Conservation (phyloP, 2,329 filamentous ascomycete species). For the Penicillium sp. region DNA sequence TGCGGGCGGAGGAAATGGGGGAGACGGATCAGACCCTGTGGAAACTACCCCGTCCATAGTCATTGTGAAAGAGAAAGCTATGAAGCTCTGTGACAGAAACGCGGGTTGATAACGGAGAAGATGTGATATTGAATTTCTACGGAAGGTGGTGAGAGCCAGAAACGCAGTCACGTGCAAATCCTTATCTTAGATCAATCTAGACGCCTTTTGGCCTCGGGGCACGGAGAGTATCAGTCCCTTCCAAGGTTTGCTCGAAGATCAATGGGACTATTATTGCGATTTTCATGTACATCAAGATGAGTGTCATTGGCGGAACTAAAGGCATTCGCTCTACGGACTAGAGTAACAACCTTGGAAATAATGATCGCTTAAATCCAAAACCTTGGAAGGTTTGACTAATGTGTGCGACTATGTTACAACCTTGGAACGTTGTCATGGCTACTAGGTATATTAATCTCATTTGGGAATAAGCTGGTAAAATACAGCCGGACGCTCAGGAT, state of each 20-base stretch:
- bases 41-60: conserved; percentile 38
- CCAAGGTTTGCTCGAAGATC: too few species aligned
- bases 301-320: too few species aligned
- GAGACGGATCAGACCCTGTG: conserved; percentile 27
- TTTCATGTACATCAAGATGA: too few species aligned
- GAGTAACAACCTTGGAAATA: too few species aligned
- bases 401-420: too few species aligned
- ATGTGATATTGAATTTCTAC: conserved; percentile 33
- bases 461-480: conserved; percentile 27
- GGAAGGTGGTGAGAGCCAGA: conserved; percentile 18
- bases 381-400: too few species aligned
- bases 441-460: conserved; percentile 6
- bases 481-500: conserved; percentile 32
- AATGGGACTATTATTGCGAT: too few species aligned
- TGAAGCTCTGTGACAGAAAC: not conserved
- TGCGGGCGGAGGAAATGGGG: conserved; percentile 40
- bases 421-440: not conserved
- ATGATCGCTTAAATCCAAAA: too few species aligned
- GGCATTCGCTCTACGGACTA: too few species aligned
- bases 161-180: conserved; percentile 15
- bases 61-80: not conserved
- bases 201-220: too few species aligned
- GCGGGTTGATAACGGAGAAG: conserved; percentile 7
- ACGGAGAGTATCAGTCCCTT: too few species aligned
- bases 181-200: not conserved